Evolutionary conservation across 345 rosid species (phyloP).

Genomic region (Durio zibethinus): DNA sequence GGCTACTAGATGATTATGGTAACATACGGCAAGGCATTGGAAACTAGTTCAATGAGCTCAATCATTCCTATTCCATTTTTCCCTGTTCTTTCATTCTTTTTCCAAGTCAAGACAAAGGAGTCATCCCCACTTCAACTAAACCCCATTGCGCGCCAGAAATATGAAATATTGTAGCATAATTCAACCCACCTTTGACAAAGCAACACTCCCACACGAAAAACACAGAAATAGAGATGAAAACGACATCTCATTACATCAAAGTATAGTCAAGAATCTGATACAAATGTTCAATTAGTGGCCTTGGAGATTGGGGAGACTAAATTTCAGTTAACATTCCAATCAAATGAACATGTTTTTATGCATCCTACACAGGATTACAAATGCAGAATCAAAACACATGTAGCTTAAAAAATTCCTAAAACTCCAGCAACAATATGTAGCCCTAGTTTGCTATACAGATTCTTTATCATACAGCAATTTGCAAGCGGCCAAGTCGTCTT

Average conservation of each 20-base stretch:
- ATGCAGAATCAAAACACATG: background rate
- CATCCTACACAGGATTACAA: background rate
- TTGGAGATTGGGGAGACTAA: background rate
- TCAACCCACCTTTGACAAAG: background rate
- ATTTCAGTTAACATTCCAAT: background rate
- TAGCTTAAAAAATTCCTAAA: background rate
- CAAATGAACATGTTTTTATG: background rate
- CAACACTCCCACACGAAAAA: background rate
- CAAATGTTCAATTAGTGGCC: background rate
- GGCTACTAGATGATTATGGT: background rate
- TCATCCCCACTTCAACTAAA: background rate
- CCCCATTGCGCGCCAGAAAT: background rate
- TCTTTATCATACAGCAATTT: constrained; percentile 52
- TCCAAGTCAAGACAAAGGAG: background rate
- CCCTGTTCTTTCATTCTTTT: background rate
- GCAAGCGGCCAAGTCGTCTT: constrained; percentile 61
- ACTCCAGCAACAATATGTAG: background rate
- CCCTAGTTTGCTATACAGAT: constrained; percentile 15
- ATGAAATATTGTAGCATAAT: background rate
- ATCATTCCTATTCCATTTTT: background rate
- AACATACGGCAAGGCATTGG: background rate
- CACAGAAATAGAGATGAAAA: background rate
- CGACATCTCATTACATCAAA: background rate
- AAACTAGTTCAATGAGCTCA: background rate
- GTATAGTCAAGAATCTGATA: background rate